Base-by-base conservation (phyloP, 2,329 filamentous ascomycete genomes). In the Stachybotrys chlorohalonatus region DNA sequence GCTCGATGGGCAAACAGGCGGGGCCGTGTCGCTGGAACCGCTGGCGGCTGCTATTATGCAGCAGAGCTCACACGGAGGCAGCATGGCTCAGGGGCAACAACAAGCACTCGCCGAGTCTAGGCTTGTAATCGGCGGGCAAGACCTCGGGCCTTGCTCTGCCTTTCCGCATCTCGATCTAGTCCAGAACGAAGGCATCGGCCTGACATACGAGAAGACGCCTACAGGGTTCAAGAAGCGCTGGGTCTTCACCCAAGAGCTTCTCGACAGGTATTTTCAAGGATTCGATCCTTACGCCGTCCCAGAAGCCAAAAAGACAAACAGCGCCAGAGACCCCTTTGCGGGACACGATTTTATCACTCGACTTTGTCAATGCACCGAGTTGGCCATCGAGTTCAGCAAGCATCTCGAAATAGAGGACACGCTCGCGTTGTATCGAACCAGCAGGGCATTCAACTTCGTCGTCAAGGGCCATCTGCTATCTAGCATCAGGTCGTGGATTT, bases 401-500 rank as follows among this genome's bases (percentile, higher is more conserved):
- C 73, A 80, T 55, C 75, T 90, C 17, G 65, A 68, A 7, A 69
- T 81, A 0, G 63, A 70, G 13, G 82, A 85, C 53, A 72, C 91
- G 7, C 66, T 90, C 56, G 77, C 73, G 49, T 75, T 91, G 39
- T 90, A 87, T 72, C 73, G 78, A 59, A 80, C 83, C 59, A 87
- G 81, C 66, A 80, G 75, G 54, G 73, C 78, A 42, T 86, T 89
- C 64, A 79, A 90, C 63, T 66, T 71, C 51, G 73, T 83, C 31
- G 67, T 89, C 62, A 80, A 86, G 64, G 71, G 73, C 52, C 75
- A 85, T 60, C 77, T 85, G 64, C 77, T 77, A 8, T 80, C 80
- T 45, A 79, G 81, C 55, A 75, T 90, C 52, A 71, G 79, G 46
- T 68, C 75, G 16, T 82, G 82, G 69, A 79, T 83, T 1, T 66